Evolutionary conservation across 805 yeast species (phyloP).

Genomic region (Lipomyces sp.): DNA sequence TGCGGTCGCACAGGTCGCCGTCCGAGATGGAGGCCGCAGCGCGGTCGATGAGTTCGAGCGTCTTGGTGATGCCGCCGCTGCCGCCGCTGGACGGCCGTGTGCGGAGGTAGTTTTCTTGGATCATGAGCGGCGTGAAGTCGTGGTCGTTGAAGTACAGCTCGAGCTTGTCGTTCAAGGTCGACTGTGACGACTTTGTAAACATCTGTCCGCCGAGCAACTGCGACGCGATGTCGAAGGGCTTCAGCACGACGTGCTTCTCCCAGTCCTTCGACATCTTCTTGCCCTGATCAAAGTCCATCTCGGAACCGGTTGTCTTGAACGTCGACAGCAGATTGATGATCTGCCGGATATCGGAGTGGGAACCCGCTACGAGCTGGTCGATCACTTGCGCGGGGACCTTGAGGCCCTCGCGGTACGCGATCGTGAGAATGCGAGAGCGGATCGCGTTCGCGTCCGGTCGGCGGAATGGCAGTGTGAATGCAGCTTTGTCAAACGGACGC

Average conservation of each 20-base stretch:
- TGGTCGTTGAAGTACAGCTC: constrained; percentile 90
- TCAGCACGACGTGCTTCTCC: constrained; percentile 86
- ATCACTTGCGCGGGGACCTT: constrained; percentile 75
- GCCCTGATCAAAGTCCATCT: constrained; percentile 62
- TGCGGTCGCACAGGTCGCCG: constrained; percentile 74
- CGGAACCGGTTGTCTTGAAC: constrained; percentile 67
- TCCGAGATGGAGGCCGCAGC: constrained; percentile 89
- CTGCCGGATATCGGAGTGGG: constrained; percentile 90
- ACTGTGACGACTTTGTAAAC: constrained; percentile 52
- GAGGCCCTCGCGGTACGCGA: constrained; percentile 79
- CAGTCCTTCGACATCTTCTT: constrained; percentile 50
- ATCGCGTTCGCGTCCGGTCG: constrained; percentile 83
- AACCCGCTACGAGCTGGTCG: constrained; percentile 78
- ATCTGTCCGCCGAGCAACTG: constrained; percentile 59
- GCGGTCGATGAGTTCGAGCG: constrained; percentile 58
- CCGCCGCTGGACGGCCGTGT: constrained; percentile 50
- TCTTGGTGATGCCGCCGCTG: constrained; percentile 38
- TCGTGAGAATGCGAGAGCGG: constrained; percentile 80
- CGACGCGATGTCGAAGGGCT: constrained; percentile 86
- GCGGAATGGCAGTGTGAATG: constrained; percentile 77
- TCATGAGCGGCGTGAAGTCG: constrained; percentile 92
- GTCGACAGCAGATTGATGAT: constrained; percentile 86
- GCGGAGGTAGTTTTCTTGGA: constrained; percentile 83
- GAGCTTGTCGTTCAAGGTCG: constrained; percentile 72
- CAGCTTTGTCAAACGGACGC: constrained; percentile 88